These are phyloP conservation scores for Scedosporium aurantiacum DNA, from an alignment of 2,329 filamentous ascomycete species.

Conservation along the genomic window DNA sequence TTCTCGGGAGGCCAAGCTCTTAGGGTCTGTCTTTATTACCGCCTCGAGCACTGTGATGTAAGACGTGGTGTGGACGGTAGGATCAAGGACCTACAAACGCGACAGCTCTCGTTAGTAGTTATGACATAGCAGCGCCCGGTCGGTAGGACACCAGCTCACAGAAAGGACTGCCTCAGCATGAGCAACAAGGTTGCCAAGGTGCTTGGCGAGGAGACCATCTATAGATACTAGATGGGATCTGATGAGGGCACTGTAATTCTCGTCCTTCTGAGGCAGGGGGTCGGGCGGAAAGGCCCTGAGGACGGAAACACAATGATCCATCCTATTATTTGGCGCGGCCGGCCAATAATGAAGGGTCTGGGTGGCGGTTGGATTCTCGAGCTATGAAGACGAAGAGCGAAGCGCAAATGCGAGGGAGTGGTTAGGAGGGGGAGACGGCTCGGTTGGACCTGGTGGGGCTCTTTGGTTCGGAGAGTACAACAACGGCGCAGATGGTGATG, in stretches of 20 bases:
- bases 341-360: not conserved
- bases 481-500: not conserved
- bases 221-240: conserved; percentile 2
- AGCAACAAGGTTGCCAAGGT: not conserved
- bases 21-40: conserved; percentile 20
- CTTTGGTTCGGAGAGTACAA: not conserved
- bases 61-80: conserved; percentile 37
- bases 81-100: conserved; percentile 31
- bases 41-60: conserved; percentile 36
- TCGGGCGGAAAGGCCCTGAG: conserved; percentile 2
- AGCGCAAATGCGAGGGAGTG: too few species aligned
- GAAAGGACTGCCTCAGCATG: conserved; percentile 4
- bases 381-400: too few species aligned
- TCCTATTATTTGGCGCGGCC: not conserved
- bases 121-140: conserved; percentile 2
- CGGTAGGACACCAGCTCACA: conserved; percentile 2
- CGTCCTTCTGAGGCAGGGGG: not conserved
- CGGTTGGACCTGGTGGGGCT: not conserved
- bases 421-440: too few species aligned
- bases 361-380: too few species aligned
- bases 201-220: not conserved
- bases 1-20: conserved; percentile 18
- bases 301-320: not conserved
- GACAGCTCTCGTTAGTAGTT: not conserved
- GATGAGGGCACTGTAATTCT: conserved; percentile 3